These are phyloP conservation scores for Chaetomiaceae sp. DNA, from an alignment of 2,329 filamentous ascomycete species.

Conservation along the genomic window DNA sequence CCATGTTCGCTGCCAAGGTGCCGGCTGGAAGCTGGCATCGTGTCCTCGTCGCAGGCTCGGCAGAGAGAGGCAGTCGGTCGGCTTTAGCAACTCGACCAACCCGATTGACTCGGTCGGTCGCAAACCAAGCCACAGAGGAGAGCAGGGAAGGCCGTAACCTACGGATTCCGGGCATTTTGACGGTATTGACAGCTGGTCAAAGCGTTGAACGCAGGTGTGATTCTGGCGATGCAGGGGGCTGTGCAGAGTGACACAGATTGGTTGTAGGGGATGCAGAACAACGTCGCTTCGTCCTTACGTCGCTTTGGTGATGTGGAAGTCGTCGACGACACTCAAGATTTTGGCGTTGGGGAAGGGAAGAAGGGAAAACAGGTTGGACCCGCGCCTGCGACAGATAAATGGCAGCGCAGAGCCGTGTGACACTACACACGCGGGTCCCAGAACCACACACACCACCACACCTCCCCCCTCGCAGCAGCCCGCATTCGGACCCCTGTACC, in stretches of 20 bases:
- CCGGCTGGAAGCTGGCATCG: no score
- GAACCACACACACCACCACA: no score
- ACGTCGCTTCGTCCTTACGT: neutral
- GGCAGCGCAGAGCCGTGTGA: neutral
- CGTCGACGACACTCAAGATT: neutral
- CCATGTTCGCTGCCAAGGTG: neutral
- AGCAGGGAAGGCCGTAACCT: constrained; percentile 30
- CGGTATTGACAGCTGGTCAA: constrained; percentile 15
- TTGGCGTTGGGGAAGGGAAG: neutral
- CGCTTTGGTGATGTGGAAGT: neutral
- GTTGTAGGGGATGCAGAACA: neutral
- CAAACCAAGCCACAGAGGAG: constrained; percentile 15
- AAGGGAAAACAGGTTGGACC: neutral
- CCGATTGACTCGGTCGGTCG: neutral
- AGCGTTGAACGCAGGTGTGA: neutral
- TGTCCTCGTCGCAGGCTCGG: no score
- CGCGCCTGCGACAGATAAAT: constrained; percentile 10
- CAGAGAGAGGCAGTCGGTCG: no score
- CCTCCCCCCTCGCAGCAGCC: constrained; percentile 3
- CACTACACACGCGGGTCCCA: constrained; percentile 12
- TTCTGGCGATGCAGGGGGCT: neutral
- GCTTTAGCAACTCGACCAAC: no score
- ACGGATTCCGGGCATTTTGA: constrained; percentile 49
- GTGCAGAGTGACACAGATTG: no score
- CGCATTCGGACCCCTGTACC: neutral